Evolutionary conservation across 768 basidiomycete species (phyloP).

Genomic region (Podaxis sp.): DNA sequence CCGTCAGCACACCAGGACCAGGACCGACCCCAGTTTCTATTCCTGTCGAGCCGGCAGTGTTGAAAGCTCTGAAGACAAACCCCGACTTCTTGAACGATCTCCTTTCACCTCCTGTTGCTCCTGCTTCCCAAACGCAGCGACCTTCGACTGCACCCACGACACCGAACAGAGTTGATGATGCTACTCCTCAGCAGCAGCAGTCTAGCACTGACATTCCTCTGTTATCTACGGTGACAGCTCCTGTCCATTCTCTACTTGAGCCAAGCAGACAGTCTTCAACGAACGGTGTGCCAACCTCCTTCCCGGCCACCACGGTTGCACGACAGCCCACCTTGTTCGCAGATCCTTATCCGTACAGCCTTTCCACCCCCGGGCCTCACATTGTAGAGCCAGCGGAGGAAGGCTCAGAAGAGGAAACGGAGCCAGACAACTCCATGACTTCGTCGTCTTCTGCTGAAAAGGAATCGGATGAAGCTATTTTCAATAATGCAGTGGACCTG

Average conservation of each 20-base stretch:
- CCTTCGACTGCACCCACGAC: neutral
- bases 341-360: slow-evolving; percentile 47
- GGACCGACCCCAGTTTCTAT: slow-evolving; percentile 21
- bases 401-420: slow-evolving; percentile 25
- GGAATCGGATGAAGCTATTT: slow-evolving; percentile 17
- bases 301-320: slow-evolving; percentile 11
- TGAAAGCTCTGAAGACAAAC: slow-evolving; percentile 21
- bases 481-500: slow-evolving; percentile 15
- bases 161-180: neutral
- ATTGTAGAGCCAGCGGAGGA: slow-evolving; percentile 16
- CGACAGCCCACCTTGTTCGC: slow-evolving; percentile 28
- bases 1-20: slow-evolving; percentile 22
- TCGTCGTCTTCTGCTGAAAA: slow-evolving; percentile 28
- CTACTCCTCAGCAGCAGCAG: neutral
- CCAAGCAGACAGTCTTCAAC: neutral
- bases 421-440: slow-evolving; percentile 28
- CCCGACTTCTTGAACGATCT: neutral
- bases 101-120: neutral
- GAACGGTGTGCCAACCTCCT: neutral
- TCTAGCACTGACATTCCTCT: neutral
- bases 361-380: slow-evolving; percentile 39
- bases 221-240: neutral
- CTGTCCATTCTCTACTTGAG: neutral
- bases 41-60: slow-evolving; percentile 20
- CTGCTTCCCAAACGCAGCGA: neutral